Evolutionary conservation across 225 moss, liverwort and hornwort genomes (phyloP).

Genomic region (Lunularia cruciata): DNA sequence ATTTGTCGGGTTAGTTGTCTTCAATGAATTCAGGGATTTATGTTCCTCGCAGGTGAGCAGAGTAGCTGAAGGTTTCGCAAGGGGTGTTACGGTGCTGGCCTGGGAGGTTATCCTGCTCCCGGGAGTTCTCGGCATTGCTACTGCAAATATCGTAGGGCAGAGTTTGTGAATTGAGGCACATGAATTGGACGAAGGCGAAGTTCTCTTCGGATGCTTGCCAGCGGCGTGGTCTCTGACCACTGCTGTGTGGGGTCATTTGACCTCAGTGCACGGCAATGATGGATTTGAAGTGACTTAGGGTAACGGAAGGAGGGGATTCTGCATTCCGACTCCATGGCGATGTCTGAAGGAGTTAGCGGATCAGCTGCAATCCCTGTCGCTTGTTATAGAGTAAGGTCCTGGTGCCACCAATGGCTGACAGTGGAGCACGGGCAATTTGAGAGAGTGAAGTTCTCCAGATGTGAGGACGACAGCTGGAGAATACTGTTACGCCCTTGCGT

Average conservation of each 20-base stretch:
- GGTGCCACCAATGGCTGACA: conserved; percentile 36
- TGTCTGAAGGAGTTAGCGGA: neutral
- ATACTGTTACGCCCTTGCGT: conserved; percentile 25
- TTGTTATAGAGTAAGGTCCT: conserved; percentile 31
- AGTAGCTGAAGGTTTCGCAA: neutral
- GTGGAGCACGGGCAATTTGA: neutral
- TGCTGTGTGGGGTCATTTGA: neutral
- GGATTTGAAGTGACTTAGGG: conserved; percentile 6
- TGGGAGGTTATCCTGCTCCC: neutral
- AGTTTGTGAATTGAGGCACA: neutral
- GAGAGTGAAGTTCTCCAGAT: conserved; percentile 21
- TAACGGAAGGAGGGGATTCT: neutral
- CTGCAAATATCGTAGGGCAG: neutral
- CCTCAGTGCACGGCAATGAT: too few relatives aligned
- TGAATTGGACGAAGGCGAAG: neutral
- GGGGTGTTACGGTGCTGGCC: neutral
- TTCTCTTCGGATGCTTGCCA: neutral
- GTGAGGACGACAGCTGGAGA: conserved; percentile 28
- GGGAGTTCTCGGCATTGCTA: neutral
- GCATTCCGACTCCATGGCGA: conserved; percentile 2
- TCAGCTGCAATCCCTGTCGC: conserved; percentile 20
- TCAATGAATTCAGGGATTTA: neutral
- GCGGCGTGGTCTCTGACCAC: neutral
- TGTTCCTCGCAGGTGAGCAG: neutral
- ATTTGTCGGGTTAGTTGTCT: neutral